Conservation (phyloP, 129 eudicot species). For the Arctium minus region DNA sequence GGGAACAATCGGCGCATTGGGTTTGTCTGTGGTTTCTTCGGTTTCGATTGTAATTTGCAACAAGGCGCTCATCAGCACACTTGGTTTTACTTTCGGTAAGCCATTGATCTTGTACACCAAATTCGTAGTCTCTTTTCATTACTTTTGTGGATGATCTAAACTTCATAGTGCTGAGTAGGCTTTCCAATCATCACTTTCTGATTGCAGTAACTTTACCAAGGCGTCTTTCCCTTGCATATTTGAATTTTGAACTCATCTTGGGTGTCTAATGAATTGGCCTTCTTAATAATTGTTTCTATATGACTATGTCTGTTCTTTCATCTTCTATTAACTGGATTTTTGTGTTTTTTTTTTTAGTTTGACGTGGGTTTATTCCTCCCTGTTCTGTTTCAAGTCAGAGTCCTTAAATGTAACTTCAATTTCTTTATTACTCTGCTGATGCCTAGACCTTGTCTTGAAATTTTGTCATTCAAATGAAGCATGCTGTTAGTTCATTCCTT, state of each 20-base stretch:
- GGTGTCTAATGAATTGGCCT: background rate
- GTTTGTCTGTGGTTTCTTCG: constrained; percentile 61
- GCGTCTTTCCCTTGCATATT: too few species aligned
- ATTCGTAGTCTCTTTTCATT: background rate
- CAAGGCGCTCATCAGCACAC: constrained; percentile 58
- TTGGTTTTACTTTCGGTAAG: constrained; percentile 63
- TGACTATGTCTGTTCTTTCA: background rate
- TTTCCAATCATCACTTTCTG: background rate
- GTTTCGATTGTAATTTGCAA: constrained; percentile 63
- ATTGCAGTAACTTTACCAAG: too few species aligned
- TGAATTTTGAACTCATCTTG: background rate
- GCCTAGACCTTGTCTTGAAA: too few species aligned
- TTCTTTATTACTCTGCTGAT: too few species aligned
- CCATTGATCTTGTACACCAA: background rate
- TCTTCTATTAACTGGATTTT: background rate
- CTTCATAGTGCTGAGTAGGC: background rate
- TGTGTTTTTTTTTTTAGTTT: background rate
- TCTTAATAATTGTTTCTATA: background rate
- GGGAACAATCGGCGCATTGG: constrained; percentile 56
- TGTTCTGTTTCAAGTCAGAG: too few species aligned
- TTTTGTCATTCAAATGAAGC: too few species aligned
- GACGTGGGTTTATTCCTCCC: too few species aligned
- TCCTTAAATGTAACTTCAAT: too few species aligned
- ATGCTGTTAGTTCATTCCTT: too few species aligned
- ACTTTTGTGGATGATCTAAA: too few species aligned